Evolutionary conservation across 345 rosid genomes (phyloP).

Genomic region (Draba incana): DNA sequence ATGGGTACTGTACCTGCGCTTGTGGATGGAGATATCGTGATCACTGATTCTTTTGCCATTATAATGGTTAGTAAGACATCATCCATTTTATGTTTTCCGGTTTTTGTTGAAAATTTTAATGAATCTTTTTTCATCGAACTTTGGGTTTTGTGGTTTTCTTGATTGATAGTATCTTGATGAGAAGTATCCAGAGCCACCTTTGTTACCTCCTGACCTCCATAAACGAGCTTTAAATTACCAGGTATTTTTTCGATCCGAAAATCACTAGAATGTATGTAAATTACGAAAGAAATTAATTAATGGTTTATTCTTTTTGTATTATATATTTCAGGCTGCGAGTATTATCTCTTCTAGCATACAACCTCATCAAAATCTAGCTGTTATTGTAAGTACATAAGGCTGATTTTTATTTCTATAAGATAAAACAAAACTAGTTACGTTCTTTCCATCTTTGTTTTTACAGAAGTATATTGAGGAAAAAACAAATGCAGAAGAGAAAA

Average conservation of each 20-base stretch:
- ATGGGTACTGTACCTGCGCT: too few relatives aligned
- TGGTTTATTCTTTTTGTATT: not conserved
- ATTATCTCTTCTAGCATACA: slow-evolving; percentile 80
- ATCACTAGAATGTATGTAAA: not conserved
- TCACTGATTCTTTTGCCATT: slow-evolving; percentile 82
- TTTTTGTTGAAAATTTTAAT: too few relatives aligned
- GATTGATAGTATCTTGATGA: slow-evolving; percentile 72
- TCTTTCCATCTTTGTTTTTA: not conserved
- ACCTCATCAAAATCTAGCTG: slow-evolving; percentile 70
- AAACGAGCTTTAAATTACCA: slow-evolving; percentile 70
- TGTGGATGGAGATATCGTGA: too few relatives aligned
- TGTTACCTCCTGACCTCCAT: slow-evolving; percentile 65
- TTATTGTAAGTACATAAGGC: slow-evolving; percentile 50
- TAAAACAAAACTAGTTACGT: not conserved
- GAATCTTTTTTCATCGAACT: too few relatives aligned
- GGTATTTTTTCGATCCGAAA: slow-evolving; percentile 43
- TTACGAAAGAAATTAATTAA: slow-evolving; percentile 4
- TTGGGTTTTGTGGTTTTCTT: not conserved
- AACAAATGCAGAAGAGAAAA: slow-evolving; percentile 50
- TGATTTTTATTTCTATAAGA: not conserved
- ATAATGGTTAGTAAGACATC: slow-evolving; percentile 35
- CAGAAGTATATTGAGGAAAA: slow-evolving; percentile 68
- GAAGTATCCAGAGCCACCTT: slow-evolving; percentile 73
- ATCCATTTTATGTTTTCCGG: too few relatives aligned
- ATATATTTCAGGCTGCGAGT: slow-evolving; percentile 59